Evolutionary conservation across 2,329 filamentous ascomycete genomes (phyloP).

Genomic region (Aplosporella prunicola): DNA sequence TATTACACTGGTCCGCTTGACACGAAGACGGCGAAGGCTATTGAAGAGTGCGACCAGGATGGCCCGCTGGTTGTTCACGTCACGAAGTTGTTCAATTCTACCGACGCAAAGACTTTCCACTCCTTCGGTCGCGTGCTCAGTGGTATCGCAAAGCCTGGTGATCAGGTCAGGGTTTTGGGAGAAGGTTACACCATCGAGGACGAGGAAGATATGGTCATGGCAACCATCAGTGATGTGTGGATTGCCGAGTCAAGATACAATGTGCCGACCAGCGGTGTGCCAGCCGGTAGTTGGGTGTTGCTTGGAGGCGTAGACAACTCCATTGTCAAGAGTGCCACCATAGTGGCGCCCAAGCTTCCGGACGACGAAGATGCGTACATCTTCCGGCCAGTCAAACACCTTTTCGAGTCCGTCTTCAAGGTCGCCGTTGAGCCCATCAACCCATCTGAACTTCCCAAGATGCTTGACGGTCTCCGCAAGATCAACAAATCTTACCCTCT

Average conservation of each 20-base stretch:
- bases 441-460: conserved; percentile 94
- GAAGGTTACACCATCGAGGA: conserved; percentile 95
- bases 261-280: conserved; percentile 81
- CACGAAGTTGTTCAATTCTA: conserved; percentile 84
- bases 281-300: conserved; percentile 89
- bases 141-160: conserved; percentile 72
- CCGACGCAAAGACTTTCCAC: conserved; percentile 84
- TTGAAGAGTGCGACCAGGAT: conserved; percentile 76
- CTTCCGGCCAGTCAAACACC: conserved; percentile 85
- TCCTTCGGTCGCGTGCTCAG: conserved; percentile 89
- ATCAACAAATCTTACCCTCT: conserved; percentile 97
- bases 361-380: conserved; percentile 91
- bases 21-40: conserved; percentile 67
- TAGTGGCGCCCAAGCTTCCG: conserved; percentile 70
- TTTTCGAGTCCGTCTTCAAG: conserved; percentile 96
- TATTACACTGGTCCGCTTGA: conserved; percentile 91
- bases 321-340: conserved; percentile 92
- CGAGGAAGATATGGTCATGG: conserved; percentile 90
- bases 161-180: conserved; percentile 81
- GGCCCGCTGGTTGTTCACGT: conserved; percentile 86
- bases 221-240: conserved; percentile 76
- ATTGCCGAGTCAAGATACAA: conserved; percentile 91
- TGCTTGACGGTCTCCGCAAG: conserved; percentile 92
- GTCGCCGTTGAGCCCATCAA: conserved; percentile 97
- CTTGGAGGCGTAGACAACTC: conserved; percentile 91